Base-by-base conservation (phyloP, 2,329 filamentous ascomycete species). In the Orbilia brochopaga region DNA sequence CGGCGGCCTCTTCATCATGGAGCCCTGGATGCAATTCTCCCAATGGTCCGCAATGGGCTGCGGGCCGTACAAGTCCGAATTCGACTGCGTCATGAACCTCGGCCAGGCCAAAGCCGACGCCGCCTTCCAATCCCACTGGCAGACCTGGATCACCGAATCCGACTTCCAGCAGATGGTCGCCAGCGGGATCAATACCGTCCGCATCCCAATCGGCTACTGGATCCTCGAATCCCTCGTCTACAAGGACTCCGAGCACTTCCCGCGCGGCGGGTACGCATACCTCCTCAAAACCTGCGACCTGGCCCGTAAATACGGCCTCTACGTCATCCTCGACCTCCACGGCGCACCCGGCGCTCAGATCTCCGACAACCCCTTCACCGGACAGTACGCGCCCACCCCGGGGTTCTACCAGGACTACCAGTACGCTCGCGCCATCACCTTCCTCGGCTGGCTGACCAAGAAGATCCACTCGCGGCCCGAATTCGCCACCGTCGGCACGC, bases 331-430 rank as follows among this genome's bases (percentile, higher is more conserved):
- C 13, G 83, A 84, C 66, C 78, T 85, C 19, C 84, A 85, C 72
- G 83, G 83, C 53, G 61, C 66, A 23, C 66, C 66, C 2, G 66
- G 66, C 2, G 66, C 66, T 15, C 66, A 70, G 40, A 55, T 70
- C 24, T 48, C 58, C 17, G 54, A 70, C 13, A 70, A 70, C 32
- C 58, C 66, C 21, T 70, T 70, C 21, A 70, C 66, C 3, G 66
- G 66, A 54, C 77, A 81, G 67, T 73, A 55, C 27, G 79, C 79
- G 2, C 57, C 78, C 1, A 75, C 70, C 0, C 75, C 84, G 0
- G 84, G 84, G 1, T 88, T 88, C 79, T 88, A 85, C 77, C 78
- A 80, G 30, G 80, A 82, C 66, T 83, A 83, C 75, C 81, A 87
- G 77, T 88, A 85, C 77, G 81, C 81, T 23, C 84, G 86, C 10